Base-by-base conservation (phyloP, 208 protist species). In the Sergeia podlipaevii region DNA sequence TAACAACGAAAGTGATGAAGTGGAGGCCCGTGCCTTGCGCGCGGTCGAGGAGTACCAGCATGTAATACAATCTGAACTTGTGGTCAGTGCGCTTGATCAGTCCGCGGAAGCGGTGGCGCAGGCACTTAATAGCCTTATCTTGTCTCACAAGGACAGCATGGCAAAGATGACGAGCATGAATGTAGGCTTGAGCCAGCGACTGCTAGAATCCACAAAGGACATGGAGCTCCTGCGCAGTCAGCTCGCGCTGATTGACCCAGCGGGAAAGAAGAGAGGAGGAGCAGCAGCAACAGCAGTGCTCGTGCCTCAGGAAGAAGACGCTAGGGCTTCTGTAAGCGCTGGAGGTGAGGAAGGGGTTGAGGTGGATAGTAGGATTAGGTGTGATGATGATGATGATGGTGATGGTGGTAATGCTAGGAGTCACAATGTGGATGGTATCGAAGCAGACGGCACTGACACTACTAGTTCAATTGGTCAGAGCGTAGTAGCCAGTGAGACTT, bases 171-270 rank as follows among this genome's bases (percentile, higher is more conserved):
- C 68, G 10, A 30, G 44, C 11, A 58, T 71, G 13, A 71, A 74
- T 43, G 32, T 37, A 2, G 27, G 30, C n/a, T 49, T 80, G 45
- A 61, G 71, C 44, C 38, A 62, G 3, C 66, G 71, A 24, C 57
- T 80, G 2, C 32, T 46, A 30, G 42, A 58, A 7, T 60, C 66
- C 3, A 39, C 53, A 1, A 24, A 18, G 5, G 18, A 71, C 18
- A 68, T 80, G 55, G 73, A 80, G 20, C 17, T n/a, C 20, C 47
- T 80, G 15, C 47, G 43, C 20, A 11, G 10, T 36, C 18, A 41
- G 3, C 10, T 38, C 2, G 1, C 29, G 33, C 45, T 4, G 28
- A 15, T 26, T 30, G 10, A 15, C 45, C 28, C 38, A 17, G 38
- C 27, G 20, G 15, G 15, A 37, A 13, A 24, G 51, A 6, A 13